Conservation (phyloP, 306 rosid species). For the Parietaria judaica region DNA sequence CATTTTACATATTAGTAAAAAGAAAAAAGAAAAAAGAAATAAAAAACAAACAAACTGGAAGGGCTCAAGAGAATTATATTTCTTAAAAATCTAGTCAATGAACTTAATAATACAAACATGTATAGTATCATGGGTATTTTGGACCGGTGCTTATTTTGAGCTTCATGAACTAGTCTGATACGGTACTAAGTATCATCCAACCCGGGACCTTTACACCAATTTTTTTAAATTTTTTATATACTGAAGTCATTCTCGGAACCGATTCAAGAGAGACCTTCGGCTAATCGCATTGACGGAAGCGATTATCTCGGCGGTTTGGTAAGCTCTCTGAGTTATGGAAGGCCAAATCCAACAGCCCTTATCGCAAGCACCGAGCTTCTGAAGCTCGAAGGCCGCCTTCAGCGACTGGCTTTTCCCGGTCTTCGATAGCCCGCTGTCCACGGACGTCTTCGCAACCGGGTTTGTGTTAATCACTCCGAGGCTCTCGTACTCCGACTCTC, state of each 20-base stretch:
- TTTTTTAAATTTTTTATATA: too few relatives aligned
- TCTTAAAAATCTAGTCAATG: too few relatives aligned
- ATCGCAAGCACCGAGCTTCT: conserved; percentile 80
- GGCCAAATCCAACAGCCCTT: conserved; percentile 93
- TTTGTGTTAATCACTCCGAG: conserved; percentile 77
- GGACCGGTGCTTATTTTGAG: too few relatives aligned
- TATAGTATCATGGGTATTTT: too few relatives aligned
- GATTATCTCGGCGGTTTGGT: conserved; percentile 86
- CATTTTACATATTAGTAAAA: neutral
- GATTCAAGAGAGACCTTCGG: conserved; percentile 43
- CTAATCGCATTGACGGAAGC: conserved; percentile 65
- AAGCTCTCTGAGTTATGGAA: conserved; percentile 94
- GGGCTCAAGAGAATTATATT: too few relatives aligned
- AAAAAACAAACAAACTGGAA: too few relatives aligned
- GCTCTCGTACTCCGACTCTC: conserved; percentile 84
- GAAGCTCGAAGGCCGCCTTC: conserved; percentile 64
- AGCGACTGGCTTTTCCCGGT: conserved; percentile 67
- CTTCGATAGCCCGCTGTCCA: conserved; percentile 74
- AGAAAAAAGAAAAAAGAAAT: conserved; percentile 11
- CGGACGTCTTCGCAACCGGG: conserved; percentile 79
- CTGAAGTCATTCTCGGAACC: too few relatives aligned
- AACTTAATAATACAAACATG: too few relatives aligned
- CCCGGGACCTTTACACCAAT: too few relatives aligned
- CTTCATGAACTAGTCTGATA: too few relatives aligned
- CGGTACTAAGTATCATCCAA: too few relatives aligned